Conservation (phyloP, 1,284 basidiomycete genomes). For the Porodaedalea pini region DNA sequence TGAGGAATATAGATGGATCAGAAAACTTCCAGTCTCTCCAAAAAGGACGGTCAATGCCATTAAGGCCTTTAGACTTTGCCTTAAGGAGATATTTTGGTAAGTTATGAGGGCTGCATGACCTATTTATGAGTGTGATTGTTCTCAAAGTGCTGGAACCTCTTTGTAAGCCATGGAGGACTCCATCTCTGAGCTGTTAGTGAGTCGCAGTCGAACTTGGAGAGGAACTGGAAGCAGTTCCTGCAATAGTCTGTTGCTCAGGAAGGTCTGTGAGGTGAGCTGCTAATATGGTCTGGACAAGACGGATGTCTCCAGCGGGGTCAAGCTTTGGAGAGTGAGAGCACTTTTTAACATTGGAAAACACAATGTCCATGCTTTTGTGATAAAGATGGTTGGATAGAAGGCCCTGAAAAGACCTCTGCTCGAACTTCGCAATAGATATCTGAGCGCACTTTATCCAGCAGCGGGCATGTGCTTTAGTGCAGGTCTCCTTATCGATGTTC, state of each 20-base stretch:
- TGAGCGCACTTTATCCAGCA: not conserved
- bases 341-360: not conserved
- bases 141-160: not conserved
- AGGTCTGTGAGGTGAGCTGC: not conserved
- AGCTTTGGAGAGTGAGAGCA: not conserved
- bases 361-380: not conserved
- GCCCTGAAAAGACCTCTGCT: not conserved
- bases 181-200: not conserved
- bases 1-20: not conserved
- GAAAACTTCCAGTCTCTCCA: not conserved
- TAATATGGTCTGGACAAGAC: not conserved
- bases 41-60: not conserved
- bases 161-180: not conserved
- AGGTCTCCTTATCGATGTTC: not conserved
- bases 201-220: not conserved
- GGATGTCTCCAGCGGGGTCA: not conserved
- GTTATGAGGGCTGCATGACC: not conserved
- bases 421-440: not conserved
- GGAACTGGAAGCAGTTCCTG: not conserved
- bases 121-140: not conserved
- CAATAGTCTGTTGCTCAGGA: not conserved
- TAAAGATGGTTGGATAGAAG: not conserved
- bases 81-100: not conserved
- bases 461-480: not conserved
- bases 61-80: not conserved